A percentile compares a stretch with the other conserved stretches of the same genome.
Conservation (phyloP, 176 grass and related monocot species). For the Saccharum spontaneum region DNA sequence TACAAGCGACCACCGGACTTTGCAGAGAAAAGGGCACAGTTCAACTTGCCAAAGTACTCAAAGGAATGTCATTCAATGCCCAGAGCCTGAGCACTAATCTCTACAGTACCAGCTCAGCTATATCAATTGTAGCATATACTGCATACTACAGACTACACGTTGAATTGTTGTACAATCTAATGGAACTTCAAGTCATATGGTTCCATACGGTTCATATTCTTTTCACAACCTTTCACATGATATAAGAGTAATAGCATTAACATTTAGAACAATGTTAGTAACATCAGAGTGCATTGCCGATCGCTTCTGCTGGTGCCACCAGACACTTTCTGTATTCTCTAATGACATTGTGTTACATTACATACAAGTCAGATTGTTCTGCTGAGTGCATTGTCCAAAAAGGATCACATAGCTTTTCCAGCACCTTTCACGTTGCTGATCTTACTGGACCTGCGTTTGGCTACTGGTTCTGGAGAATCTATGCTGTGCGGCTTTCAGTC, state of each 20-base stretch:
- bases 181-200: background rate
- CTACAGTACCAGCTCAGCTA: background rate
- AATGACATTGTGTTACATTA: background rate
- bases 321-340: background rate
- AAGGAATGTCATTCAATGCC: constrained; percentile 51
- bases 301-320: background rate
- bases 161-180: background rate
- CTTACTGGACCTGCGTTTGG: background rate
- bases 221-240: background rate
- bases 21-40: constrained; percentile 49
- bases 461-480: background rate
- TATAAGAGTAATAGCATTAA: background rate
- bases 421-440: background rate
- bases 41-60: constrained; percentile 41
- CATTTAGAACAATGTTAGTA: background rate
- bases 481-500: background rate
- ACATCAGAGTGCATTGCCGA: background rate
- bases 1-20: constrained; percentile 54
- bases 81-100: background rate
- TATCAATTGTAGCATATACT: background rate
- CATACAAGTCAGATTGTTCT: background rate
- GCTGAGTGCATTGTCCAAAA: background rate
- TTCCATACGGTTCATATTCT: constrained; percentile 9
- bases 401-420: background rate
- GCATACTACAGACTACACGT: background rate